Percentiles rank a stretch among this genome's conserved stretches.
phyloP scores from a whole-genome alignment of 164 flowering plant genomes.

The Piper betle region DNA sequence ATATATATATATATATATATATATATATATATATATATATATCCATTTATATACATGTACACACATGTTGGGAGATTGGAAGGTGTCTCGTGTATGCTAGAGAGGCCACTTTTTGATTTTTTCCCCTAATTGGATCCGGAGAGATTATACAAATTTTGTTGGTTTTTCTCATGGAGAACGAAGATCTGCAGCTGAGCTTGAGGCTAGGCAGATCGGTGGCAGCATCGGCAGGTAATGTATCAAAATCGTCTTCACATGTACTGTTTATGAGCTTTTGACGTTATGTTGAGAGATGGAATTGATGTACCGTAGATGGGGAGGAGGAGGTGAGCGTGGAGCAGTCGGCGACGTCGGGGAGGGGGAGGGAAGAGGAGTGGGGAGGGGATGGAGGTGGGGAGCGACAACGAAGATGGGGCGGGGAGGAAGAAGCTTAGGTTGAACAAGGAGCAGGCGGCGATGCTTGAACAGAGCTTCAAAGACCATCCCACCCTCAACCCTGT shows the following conservation, averaged over 20 bases:
- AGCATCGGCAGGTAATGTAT: neutral
- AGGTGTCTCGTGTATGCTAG: too few species aligned
- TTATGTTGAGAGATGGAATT: neutral
- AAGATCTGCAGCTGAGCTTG: conserved; percentile 6
- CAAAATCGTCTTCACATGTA: too few species aligned
- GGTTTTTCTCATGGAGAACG: conserved; percentile 2
- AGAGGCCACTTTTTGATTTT: neutral
- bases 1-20: neutral
- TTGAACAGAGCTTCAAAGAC: conserved; percentile 79
- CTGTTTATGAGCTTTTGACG: neutral
- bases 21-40: too few species aligned
- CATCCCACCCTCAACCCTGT: conserved; percentile 81
- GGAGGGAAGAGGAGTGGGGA: conserved; percentile 23
- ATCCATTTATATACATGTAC: too few species aligned
- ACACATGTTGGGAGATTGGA: too few species aligned
- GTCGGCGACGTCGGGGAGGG: conserved; percentile 7
- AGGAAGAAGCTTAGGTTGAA: conserved; percentile 74
- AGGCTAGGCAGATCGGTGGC: neutral
- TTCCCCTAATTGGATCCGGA: neutral
- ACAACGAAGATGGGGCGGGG: conserved; percentile 53
- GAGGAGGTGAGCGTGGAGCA: conserved; percentile 7
- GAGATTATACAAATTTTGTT: neutral
- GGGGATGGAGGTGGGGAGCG: conserved; percentile 49
- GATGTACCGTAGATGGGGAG: neutral
- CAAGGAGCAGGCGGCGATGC: conserved; percentile 70